These are phyloP conservation scores for Fusarium paranaense DNA, from an alignment of 2,329 filamentous ascomycete genomes.

Conservation along the genomic window DNA sequence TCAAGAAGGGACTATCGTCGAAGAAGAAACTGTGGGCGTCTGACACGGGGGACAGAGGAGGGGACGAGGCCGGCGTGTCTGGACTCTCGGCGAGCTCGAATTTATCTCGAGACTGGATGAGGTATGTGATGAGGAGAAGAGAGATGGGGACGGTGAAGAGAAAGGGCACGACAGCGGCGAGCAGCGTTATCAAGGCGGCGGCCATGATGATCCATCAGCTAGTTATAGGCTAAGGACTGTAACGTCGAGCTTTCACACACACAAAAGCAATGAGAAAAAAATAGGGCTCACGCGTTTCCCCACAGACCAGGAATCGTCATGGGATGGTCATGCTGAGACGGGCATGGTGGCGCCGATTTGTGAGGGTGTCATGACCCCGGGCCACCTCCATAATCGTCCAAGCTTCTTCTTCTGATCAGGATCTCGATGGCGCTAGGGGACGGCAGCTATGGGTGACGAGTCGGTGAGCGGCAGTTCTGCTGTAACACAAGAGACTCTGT, in stretches of 20 bases:
- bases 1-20: neutral
- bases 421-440: constrained; percentile 28
- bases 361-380: constrained; percentile 30
- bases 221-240: neutral
- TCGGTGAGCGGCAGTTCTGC: constrained; percentile 32
- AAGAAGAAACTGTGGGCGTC: neutral
- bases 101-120: constrained; percentile 16
- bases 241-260: neutral
- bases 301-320: constrained; percentile 37
- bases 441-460: constrained; percentile 19
- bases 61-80: constrained; percentile 5
- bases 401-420: neutral
- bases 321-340: constrained; percentile 10
- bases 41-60: neutral
- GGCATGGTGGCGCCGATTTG: neutral
- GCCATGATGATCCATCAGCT: constrained; percentile 3
- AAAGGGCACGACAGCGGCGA: constrained; percentile 15
- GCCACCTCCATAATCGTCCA: neutral
- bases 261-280: neutral
- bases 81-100: constrained; percentile 9
- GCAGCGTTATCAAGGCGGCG: constrained; percentile 12
- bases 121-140: constrained; percentile 11
- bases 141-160: constrained; percentile 14
- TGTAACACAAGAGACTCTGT: neutral
- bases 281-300: constrained; percentile 44